Conservation (phyloP, 768 basidiomycete genomes). For the Lactarius psammicola region DNA sequence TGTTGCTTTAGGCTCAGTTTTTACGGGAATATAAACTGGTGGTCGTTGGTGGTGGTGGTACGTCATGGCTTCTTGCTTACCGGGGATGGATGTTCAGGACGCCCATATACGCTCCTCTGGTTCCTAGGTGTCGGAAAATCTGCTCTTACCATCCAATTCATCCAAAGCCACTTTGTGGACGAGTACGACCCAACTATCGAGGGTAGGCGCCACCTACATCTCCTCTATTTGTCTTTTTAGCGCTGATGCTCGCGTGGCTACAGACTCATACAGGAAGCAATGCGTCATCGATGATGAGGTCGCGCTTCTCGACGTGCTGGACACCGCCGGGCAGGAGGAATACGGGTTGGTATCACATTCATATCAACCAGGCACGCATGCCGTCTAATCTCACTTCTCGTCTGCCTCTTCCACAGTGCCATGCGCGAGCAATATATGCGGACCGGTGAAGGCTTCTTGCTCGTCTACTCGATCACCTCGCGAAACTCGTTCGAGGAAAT, state of each 20-base stretch:
- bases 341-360: constrained; percentile 69
- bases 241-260: constrained; percentile 1
- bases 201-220: constrained; percentile 43
- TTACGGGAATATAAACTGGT: constrained; percentile 98
- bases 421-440: constrained; percentile 99
- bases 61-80: constrained; percentile 30
- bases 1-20: constrained; percentile 69
- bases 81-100: constrained; percentile 6
- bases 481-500: constrained; percentile 98
- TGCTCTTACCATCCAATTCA: constrained; percentile 96
- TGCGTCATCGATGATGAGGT: constrained; percentile 98
- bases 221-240: constrained; percentile 1
- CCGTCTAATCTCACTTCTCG: constrained; percentile 10
- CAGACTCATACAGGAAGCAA: constrained; percentile 96
- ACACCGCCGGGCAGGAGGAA: constrained; percentile 98
- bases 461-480: constrained; percentile 98
- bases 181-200: constrained; percentile 97
- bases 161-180: constrained; percentile 91
- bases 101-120: background rate
- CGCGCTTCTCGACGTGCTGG: constrained; percentile 93
- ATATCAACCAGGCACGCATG: constrained; percentile 16
- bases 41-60: constrained; percentile 97
- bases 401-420: constrained; percentile 53
- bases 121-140: constrained; percentile 72
- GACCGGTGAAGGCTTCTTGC: constrained; percentile 95